Base-by-base conservation (phyloP, 768 basidiomycete species). In the Suillus occidentalis region DNA sequence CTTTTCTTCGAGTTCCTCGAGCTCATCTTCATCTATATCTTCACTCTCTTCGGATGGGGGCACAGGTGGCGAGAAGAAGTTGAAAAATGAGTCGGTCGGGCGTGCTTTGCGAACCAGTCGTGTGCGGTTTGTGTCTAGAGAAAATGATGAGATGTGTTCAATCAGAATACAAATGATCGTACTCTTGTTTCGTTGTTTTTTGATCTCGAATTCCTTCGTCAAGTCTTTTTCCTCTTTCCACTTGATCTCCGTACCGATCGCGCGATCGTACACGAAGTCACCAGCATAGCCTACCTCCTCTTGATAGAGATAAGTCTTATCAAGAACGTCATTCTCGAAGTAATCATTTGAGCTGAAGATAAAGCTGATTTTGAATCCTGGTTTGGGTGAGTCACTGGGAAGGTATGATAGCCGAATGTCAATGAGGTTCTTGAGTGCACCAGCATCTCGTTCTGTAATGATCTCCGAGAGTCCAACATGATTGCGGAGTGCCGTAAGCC, bases 111-210 rank as follows among this genome's bases (percentile, higher is more conserved):
- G 85, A 49, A 91, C 87, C 42, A 92, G 80, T 66, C 91, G 90
- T 1, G 89, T 94, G 67, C 91, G 88, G 76, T 94, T 92, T 34
- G 92, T 94, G 74, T 90, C 92, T 93, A 70, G 8, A 53, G 40
- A 22, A 45, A 36, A 62, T 64, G 13, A 49, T 63, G 20, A 70
- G 63, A 39, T 10, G 34, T 40, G 34, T 31, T 20, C 25, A 25
- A 53, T 61, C 4, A 65, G 18, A 40, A 36, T 31, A 62, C 55
- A 69, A 50, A 36, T 18, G 25, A 31, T 61, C 66, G n/a, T 72
- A 97, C 96, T 95, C 86, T 98, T 99, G 82, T 99, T 99, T 72
- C 97, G 84, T 81, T 99, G 97, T 84, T 97, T 98, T 86, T 97
- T 97, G 77, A 98, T 96, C 82, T 99, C 97, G 71, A 94, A 92